phyloP scores from a whole-genome alignment of 1,284 basidiomycete genomes.

The Ganoderma lucidum region DNA sequence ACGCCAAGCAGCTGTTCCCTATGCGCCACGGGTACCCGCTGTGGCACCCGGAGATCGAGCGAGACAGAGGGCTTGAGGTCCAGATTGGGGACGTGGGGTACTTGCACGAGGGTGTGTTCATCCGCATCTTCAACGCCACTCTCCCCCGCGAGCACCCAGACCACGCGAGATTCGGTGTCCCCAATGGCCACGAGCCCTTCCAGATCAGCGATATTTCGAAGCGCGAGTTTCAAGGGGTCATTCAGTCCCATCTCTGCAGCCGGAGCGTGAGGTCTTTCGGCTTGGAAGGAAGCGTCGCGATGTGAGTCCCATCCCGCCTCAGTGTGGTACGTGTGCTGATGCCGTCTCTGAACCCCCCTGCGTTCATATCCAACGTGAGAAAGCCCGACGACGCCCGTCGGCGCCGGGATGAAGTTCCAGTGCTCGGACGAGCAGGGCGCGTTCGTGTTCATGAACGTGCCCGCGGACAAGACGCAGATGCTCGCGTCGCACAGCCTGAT shows the following conservation, averaged over 20 bases:
- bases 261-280: slow-evolving; percentile 16
- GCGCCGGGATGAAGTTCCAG: slow-evolving; percentile 22
- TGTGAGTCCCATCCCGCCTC: slow-evolving; percentile 5
- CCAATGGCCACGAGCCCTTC: too few species aligned
- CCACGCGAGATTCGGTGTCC: too few species aligned
- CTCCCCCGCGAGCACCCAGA: background rate
- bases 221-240: too few species aligned
- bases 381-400: too few species aligned
- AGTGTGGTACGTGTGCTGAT: too few species aligned
- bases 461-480: slow-evolving; percentile 23
- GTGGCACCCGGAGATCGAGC: slow-evolving; percentile 29
- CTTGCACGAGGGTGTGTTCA: slow-evolving; percentile 38
- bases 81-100: slow-evolving; percentile 43
- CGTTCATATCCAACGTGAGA: too few species aligned
- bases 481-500: slow-evolving; percentile 21
- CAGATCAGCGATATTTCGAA: slow-evolving; percentile 9
- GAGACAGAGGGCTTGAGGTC: slow-evolving; percentile 1
- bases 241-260: slow-evolving; percentile 11
- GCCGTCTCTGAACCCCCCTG: too few species aligned
- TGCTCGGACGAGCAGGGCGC: slow-evolving; percentile 36
- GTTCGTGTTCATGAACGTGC: slow-evolving; percentile 29
- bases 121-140: slow-evolving; percentile 42
- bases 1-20: slow-evolving; percentile 29
- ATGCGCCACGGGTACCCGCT: slow-evolving; percentile 33
- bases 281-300: slow-evolving; percentile 4